Conservation (phyloP, 2,329 filamentous ascomycete species). For the Fusarium sp. region DNA sequence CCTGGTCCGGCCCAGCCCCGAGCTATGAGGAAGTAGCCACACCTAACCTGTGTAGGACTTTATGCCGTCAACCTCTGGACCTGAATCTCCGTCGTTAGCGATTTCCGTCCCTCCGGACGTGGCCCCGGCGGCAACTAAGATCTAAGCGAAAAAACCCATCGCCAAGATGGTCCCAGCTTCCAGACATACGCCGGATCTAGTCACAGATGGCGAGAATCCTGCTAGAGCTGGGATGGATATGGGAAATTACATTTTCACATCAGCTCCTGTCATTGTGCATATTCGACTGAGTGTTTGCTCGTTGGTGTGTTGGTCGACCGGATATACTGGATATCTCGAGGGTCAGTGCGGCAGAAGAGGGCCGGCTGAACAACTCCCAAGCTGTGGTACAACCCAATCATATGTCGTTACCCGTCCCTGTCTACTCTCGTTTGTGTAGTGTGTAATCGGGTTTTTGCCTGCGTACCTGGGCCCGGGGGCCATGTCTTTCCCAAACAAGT, state of each 20-base stretch:
- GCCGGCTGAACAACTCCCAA: constrained; percentile 14
- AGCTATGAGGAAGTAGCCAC: constrained; percentile 31
- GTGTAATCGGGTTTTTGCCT: neutral
- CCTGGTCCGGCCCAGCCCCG: constrained; percentile 17
- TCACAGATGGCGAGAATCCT: neutral
- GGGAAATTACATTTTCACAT: constrained; percentile 4
- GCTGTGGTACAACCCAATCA: constrained; percentile 10
- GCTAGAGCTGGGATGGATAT: neutral
- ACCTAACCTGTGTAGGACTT: constrained; percentile 17
- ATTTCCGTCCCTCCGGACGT: constrained; percentile 6
- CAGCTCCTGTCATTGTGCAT: constrained; percentile 31
- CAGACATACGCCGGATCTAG: constrained; percentile 29
- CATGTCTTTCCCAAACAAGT: neutral
- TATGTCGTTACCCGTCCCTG: neutral
- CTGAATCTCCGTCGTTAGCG: constrained; percentile 12
- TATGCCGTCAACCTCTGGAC: constrained; percentile 10
- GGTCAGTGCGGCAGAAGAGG: constrained; percentile 13
- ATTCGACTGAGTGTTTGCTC: neutral
- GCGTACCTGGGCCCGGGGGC: constrained; percentile 18
- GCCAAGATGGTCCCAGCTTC: constrained; percentile 18
- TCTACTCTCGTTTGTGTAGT: neutral
- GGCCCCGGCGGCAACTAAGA: constrained; percentile 37
- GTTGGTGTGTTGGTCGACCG: constrained; percentile 14
- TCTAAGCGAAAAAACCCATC: constrained; percentile 34
- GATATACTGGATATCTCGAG: neutral